A percentile compares a stretch with the other conserved stretches of the same genome.
phyloP scores from a whole-genome alignment of 169 alveolate species.

The Plasmodium knowlesi region DNA sequence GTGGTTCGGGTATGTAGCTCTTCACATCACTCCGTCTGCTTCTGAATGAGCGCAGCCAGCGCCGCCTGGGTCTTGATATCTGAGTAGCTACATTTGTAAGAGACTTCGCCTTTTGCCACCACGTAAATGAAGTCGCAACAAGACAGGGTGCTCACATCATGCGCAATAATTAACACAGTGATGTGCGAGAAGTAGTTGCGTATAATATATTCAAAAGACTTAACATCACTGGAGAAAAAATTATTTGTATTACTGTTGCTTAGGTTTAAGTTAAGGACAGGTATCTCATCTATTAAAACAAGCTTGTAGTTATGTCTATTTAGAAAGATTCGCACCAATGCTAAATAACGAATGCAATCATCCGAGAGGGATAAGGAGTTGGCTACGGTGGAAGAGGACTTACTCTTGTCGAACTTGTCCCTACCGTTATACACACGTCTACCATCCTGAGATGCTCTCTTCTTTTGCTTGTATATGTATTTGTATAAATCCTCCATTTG shows the following conservation, averaged over 20 bases:
- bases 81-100: slow-evolving; percentile 33
- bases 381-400: background rate
- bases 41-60: slow-evolving; percentile 26
- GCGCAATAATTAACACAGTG: slow-evolving; percentile 80
- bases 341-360: slow-evolving; percentile 81
- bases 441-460: background rate
- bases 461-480: slow-evolving; percentile 32
- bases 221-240: slow-evolving; percentile 27
- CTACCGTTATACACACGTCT: background rate
- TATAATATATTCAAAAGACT: slow-evolving; percentile 59
- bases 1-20: too few relatives aligned
- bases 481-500: slow-evolving; percentile 25
- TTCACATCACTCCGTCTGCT: background rate
- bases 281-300: slow-evolving; percentile 88
- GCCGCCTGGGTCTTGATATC: slow-evolving; percentile 58
- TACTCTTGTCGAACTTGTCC: background rate
- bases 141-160: slow-evolving; percentile 77
- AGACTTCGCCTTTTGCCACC: slow-evolving; percentile 76
- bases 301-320: slow-evolving; percentile 81
- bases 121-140: slow-evolving; percentile 81
- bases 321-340: slow-evolving; percentile 82
- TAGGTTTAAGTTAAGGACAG: slow-evolving; percentile 38
- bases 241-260: background rate
- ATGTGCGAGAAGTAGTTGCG: slow-evolving; percentile 75
- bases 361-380: slow-evolving; percentile 72